Conservation (phyloP, 306 rosid species). For the Macrotyloma uniflorum region DNA sequence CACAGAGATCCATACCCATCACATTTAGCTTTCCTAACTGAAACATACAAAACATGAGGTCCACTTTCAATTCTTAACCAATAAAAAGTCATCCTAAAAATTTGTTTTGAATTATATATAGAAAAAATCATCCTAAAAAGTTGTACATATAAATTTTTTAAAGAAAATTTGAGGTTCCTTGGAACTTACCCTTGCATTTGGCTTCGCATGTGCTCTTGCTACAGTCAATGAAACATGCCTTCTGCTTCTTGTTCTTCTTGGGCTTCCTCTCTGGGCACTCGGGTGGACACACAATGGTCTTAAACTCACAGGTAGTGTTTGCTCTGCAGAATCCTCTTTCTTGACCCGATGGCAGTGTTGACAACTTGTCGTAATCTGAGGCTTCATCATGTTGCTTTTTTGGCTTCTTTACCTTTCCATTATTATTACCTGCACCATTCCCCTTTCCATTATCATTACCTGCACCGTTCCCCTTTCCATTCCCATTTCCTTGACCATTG, state of each 20-base stretch:
- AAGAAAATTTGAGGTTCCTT: background rate
- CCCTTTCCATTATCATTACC: slow-evolving; percentile 6
- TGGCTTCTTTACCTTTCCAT: background rate
- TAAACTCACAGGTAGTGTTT: slow-evolving; percentile 44
- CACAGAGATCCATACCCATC: slow-evolving; percentile 78
- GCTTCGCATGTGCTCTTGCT: slow-evolving; percentile 72
- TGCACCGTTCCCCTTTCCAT: background rate
- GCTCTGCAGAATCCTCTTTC: slow-evolving; percentile 63
- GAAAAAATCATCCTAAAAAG: background rate
- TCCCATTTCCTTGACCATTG: background rate
- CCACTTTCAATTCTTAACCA: background rate
- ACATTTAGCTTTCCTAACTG: slow-evolving; percentile 73
- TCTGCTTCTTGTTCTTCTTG: slow-evolving; percentile 68
- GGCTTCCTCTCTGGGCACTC: slow-evolving; percentile 68
- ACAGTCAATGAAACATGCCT: slow-evolving; percentile 72
- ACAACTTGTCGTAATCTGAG: slow-evolving; percentile 39
- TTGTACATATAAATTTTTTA: background rate
- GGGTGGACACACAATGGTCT: slow-evolving; percentile 59
- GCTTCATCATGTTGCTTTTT: slow-evolving; percentile 14
- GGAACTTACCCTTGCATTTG: slow-evolving; percentile 76
- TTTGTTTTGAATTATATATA: no score
- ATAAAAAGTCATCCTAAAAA: background rate
- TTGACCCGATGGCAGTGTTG: slow-evolving; percentile 46
- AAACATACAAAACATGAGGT: slow-evolving; percentile 9
- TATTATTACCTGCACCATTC: background rate